Evolutionary conservation across 1,284 basidiomycete species (phyloP).

Genomic region (Apiotrichum brassicae): DNA sequence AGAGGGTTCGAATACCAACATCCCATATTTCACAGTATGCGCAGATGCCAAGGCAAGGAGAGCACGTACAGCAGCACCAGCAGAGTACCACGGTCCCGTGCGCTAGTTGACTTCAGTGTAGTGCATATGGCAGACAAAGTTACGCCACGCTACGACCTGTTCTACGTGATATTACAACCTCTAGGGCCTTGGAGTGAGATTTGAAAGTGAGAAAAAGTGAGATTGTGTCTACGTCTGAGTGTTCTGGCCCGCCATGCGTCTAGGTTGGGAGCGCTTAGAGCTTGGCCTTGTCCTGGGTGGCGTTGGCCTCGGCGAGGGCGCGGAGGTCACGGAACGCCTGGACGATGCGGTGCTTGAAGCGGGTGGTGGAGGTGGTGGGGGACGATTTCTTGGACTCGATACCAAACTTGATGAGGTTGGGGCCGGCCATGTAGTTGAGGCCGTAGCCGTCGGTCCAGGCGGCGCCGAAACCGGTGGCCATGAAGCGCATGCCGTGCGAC

Average conservation of each 20-base stretch:
- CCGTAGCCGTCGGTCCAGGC: slow-evolving; percentile 79
- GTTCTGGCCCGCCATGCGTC: background rate
- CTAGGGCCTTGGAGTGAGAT: background rate
- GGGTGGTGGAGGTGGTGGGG: slow-evolving; percentile 62
- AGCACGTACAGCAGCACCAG: too few species aligned
- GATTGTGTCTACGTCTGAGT: background rate
- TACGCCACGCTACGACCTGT: background rate
- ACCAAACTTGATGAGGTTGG: slow-evolving; percentile 81
- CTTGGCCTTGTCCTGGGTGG: slow-evolving; percentile 22
- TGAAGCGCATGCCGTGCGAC: slow-evolving; percentile 78
- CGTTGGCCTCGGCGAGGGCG: slow-evolving; percentile 50
- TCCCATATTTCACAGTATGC: too few species aligned
- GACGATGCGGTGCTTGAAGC: slow-evolving; percentile 63
- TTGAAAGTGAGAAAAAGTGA: background rate
- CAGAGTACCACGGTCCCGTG: background rate
- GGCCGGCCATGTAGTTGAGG: slow-evolving; percentile 82
- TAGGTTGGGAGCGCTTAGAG: slow-evolving; percentile 16
- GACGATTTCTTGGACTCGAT: slow-evolving; percentile 82
- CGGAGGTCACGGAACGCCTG: slow-evolving; percentile 69
- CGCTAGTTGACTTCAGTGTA: background rate
- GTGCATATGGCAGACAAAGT: background rate
- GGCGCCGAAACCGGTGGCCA: slow-evolving; percentile 84
- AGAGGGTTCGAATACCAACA: too few species aligned
- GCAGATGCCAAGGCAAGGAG: too few species aligned
- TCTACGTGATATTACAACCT: background rate